Conservation (phyloP, 306 rosid species). For the Prunus armeniaca region DNA sequence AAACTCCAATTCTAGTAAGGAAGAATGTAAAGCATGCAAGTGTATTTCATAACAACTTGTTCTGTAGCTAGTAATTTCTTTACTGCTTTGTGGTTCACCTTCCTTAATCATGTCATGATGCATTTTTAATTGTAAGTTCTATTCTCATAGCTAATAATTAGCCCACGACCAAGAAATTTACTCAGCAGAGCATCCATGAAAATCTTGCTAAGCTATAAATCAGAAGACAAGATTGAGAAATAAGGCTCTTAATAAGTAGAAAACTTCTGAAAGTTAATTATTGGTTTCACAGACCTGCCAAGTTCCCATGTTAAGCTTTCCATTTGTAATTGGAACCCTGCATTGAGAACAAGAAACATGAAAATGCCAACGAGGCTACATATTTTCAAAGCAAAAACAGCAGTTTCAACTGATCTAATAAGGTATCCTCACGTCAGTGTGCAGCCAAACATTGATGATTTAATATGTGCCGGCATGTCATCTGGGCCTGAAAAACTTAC, state of each 20-base stretch:
- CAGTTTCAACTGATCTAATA: slow-evolving; percentile 10
- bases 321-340: slow-evolving; percentile 88
- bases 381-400: slow-evolving; percentile 19
- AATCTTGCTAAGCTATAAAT: not conserved
- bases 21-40: not conserved
- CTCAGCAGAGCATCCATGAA: not conserved
- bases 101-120: slow-evolving; percentile 4
- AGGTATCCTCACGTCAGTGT: slow-evolving; percentile 56
- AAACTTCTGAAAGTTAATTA: not conserved
- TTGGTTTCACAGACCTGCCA: slow-evolving; percentile 70
- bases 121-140: not conserved
- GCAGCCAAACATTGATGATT: slow-evolving; percentile 95
- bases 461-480: slow-evolving; percentile 98
- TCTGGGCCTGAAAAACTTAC: slow-evolving; percentile 66
- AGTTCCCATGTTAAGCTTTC: slow-evolving; percentile 94
- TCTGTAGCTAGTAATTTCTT: not conserved
- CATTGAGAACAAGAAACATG: slow-evolving; percentile 25
- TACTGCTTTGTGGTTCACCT: not conserved
- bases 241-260: not conserved
- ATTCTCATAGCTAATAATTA: not conserved
- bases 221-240: not conserved
- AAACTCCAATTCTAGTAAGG: not conserved
- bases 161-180: not conserved
- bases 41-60: not conserved
- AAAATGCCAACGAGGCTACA: not conserved